These are phyloP conservation scores for Pleurozium schreberi DNA, from an alignment of 225 moss, liverwort and hornwort species.

Conservation along the genomic window DNA sequence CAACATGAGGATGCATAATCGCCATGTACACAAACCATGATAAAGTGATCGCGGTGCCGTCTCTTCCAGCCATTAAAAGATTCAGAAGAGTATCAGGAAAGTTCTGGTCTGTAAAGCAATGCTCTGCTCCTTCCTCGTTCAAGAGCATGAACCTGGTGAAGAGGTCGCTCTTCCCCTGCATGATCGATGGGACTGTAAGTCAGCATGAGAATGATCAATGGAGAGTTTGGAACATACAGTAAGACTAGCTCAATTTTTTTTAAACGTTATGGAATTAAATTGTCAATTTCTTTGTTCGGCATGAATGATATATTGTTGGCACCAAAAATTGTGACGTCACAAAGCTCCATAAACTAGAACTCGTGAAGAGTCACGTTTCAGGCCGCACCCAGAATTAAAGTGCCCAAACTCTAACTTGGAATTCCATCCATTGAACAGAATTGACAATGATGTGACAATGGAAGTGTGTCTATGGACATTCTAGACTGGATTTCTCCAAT, in stretches of 20 bases:
- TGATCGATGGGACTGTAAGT: not conserved
- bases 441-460: too few relatives aligned
- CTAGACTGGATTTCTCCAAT: not conserved
- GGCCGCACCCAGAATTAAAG: not conserved
- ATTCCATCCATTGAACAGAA: not conserved
- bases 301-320: too few relatives aligned
- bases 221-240: not conserved
- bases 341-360: not conserved
- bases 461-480: not conserved
- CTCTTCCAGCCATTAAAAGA: slow-evolving; percentile 22
- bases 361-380: too few relatives aligned
- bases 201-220: not conserved
- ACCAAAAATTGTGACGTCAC: not conserved
- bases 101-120: slow-evolving; percentile 33
- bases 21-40: not conserved
- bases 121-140: slow-evolving; percentile 11
- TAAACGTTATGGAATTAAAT: too few relatives aligned
- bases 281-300: too few relatives aligned
- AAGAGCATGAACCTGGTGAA: slow-evolving; percentile 51
- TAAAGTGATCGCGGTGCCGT: not conserved
- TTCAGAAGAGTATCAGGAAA: slow-evolving; percentile 45
- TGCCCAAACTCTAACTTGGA: not conserved
- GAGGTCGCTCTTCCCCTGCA: slow-evolving; percentile 20
- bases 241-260: too few relatives aligned
- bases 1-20: not conserved